phyloP scores from a whole-genome alignment of 177 flowering plant species.

The Vitis hybrid region DNA sequence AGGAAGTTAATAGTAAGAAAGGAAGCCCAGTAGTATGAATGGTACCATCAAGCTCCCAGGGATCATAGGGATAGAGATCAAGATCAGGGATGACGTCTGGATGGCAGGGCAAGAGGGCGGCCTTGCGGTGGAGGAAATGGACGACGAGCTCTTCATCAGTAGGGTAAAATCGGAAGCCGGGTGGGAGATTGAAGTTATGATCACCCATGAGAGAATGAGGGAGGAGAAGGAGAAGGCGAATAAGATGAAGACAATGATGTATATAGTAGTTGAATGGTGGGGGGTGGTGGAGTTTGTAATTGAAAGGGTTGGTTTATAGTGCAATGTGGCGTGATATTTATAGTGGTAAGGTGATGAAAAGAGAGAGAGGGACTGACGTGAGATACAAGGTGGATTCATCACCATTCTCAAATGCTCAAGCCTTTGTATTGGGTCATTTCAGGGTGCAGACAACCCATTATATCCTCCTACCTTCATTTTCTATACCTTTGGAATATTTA shows the following conservation, averaged over 20 bases:
- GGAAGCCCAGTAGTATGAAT: not conserved
- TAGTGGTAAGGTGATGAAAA: constrained; percentile 12
- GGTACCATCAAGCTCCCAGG: constrained; percentile 85
- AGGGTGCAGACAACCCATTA: too few relatives aligned
- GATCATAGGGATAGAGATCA: constrained; percentile 70
- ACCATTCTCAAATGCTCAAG: not conserved
- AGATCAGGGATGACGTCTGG: constrained; percentile 92
- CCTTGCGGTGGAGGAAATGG: constrained; percentile 80
- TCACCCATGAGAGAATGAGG: constrained; percentile 43
- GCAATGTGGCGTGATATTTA: constrained; percentile 9
- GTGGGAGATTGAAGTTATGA: constrained; percentile 55
- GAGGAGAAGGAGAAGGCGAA: constrained; percentile 2
- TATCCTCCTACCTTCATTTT: too few relatives aligned
- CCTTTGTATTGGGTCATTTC: too few relatives aligned
- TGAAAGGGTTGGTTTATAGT: not conserved
- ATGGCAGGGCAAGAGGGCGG: constrained; percentile 59
- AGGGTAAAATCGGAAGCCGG: constrained; percentile 80
- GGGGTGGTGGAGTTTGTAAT: constrained; percentile 2
- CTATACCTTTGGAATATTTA: too few relatives aligned
- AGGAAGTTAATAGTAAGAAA: too few relatives aligned
- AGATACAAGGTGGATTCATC: constrained; percentile 26
- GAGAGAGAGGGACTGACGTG: constrained; percentile 27
- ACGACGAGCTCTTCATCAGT: constrained; percentile 82
- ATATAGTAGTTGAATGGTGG: not conserved
- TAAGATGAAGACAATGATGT: not conserved